Evolutionary conservation across 225 moss, liverwort and hornwort genomes (phyloP), one percentile per base, ranked within the genome.

Genomic region (Physcomitrium patens): DNA sequence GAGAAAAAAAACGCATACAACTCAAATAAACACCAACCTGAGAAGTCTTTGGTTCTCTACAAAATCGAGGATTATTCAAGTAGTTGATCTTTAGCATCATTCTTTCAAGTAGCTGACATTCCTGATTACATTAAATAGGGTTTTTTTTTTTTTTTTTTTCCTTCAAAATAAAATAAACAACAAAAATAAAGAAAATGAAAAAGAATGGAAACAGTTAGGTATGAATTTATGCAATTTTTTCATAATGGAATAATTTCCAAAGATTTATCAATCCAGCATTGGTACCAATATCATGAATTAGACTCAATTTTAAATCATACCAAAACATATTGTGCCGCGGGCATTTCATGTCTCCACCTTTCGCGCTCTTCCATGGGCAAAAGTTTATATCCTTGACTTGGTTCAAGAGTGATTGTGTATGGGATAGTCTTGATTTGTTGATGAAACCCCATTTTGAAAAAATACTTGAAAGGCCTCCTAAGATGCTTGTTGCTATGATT

Each of bases 21-120:
- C n/a, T n/a, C n/a, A n/a, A n/a, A n/a, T n/a, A n/a, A 49, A 49
- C 11, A 15, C 48, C 19, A 3, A 87, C 87, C 75, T 87, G 68
- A 23, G 75, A 61, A 22, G 15, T 41, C 57, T 19, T 79, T 28
- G 84, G 52, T 7, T 82, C 61, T 66, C 13, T 69, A 0, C n/a
- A 68, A 15, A 76, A 85, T 67, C 85, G 80, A 55, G 88, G 88
- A 73, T 82, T 77, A n/a, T 82, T 85, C 12, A 88, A 77, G 15
- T 80, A 88, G 14, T 88, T 80, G 68, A 82, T 76, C 69, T 79
- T 88, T 12, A 22, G 37, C 88, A 85, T 88, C 85, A 88, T 88
- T 47, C 63, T 67, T 55, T 76, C 54, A 7, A 82, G 70, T 46
- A 85, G 10, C 69, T 85, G 58, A 67, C 65, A 82, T 72, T 88